phyloP scores from a whole-genome alignment of 2,329 filamentous ascomycete species.

The Graphiopsis chlorocephala region DNA sequence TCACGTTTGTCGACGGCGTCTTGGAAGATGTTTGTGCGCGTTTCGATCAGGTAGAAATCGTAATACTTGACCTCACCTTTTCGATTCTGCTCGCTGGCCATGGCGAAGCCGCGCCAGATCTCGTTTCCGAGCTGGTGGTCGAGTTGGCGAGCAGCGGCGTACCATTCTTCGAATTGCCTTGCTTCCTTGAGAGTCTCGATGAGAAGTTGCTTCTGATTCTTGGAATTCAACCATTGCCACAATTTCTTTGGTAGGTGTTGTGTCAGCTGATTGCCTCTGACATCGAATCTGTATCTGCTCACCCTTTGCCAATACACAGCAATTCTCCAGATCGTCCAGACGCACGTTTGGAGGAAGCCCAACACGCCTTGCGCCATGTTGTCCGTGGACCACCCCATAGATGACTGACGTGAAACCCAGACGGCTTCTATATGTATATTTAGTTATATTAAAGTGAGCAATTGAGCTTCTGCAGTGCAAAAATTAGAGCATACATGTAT shows the following conservation, averaged over 20 bases:
- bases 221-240: constrained; percentile 11
- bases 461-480: neutral
- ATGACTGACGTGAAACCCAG: neutral
- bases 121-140: constrained; percentile 79
- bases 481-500: neutral
- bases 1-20: constrained; percentile 47
- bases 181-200: constrained; percentile 20
- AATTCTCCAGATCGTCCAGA: neutral
- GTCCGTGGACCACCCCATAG: constrained; percentile 6
- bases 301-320: constrained; percentile 2
- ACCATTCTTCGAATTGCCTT: constrained; percentile 72
- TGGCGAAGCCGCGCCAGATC: constrained; percentile 72
- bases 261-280: neutral
- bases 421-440: neutral
- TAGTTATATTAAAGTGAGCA: neutral
- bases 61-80: constrained; percentile 53
- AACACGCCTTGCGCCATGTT: constrained; percentile 8
- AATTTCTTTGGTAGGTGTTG: constrained; percentile 6
- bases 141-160: constrained; percentile 60
- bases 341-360: constrained; percentile 10
- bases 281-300: neutral
- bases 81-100: constrained; percentile 59
- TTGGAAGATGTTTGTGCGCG: constrained; percentile 55
- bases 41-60: constrained; percentile 79
- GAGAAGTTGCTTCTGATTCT: constrained; percentile 18